Evolutionary conservation across 352 stramenopile species (phyloP).

Genomic region (Phytophthora colocasiae): DNA sequence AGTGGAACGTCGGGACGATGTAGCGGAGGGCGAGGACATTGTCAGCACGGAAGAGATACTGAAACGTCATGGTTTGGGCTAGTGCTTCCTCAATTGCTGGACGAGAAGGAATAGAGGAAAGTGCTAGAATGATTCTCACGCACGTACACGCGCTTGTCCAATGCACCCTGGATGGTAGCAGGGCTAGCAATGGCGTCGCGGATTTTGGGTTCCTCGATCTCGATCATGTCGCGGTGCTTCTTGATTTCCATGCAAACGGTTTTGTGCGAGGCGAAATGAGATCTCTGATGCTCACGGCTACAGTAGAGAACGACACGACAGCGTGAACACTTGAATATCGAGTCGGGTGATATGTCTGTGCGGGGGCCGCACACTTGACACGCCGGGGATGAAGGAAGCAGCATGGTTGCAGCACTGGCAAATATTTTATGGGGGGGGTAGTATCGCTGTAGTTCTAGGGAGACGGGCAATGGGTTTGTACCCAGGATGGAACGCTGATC

Average conservation of each 20-base stretch:
- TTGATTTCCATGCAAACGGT: neutral
- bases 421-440: no score
- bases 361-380: neutral
- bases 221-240: neutral
- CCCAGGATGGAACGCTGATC: no score
- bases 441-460: no score
- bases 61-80: neutral
- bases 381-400: neutral
- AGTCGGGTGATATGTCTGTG: neutral
- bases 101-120: neutral
- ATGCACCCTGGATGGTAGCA: neutral
- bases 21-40: neutral
- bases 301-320: neutral
- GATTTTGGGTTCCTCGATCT: neutral
- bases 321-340: no score
- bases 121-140: neutral
- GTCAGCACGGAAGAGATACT: neutral
- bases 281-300: neutral
- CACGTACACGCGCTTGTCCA: neutral
- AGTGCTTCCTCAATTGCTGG: neutral
- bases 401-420: neutral
- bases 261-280: neutral
- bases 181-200: neutral
- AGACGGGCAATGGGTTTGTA: no score
- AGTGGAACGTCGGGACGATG: neutral